Evolutionary conservation across 768 basidiomycete genomes (phyloP).

Genomic region (Candolleomyces eurysporus): DNA sequence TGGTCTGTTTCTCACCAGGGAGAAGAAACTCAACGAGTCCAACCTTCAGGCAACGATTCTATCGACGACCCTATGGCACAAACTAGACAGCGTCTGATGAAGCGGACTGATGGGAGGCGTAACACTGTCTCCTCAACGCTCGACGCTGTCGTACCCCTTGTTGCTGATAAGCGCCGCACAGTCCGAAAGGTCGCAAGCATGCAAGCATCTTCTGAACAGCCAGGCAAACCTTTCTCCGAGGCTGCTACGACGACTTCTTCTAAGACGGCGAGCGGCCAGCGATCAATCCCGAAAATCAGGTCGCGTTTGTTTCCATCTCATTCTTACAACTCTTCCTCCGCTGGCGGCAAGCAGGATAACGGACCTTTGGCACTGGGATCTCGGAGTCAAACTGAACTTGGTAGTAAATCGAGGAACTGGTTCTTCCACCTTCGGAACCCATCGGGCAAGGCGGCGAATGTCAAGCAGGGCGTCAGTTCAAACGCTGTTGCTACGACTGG

Average conservation of each 20-base stretch:
- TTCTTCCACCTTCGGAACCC: not conserved
- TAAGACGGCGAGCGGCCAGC: constrained; percentile 6
- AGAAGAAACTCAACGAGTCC: not conserved
- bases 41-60: no score
- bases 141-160: constrained; percentile 4
- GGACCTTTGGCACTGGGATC: not conserved
- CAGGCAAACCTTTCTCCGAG: constrained; percentile 5
- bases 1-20: constrained; percentile 12
- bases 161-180: constrained; percentile 24
- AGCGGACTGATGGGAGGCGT: constrained; percentile 1
- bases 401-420: constrained; percentile 1
- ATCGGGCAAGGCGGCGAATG: not conserved
- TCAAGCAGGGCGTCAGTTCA: no score
- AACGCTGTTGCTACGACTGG: no score
- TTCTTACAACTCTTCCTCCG: not conserved
- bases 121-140: constrained; percentile 5
- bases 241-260: not conserved
- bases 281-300: constrained; percentile 25
- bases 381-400: constrained; percentile 2
- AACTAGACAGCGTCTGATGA: not conserved
- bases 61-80: not conserved
- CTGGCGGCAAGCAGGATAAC: not conserved
- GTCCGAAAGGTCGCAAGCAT: constrained; percentile 39
- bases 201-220: constrained; percentile 20
- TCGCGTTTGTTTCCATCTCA: constrained; percentile 20